Evolutionary conservation across 495 filamentous ascomycete genomes (phyloP).

Genomic region (Penicillium riverlandense): DNA sequence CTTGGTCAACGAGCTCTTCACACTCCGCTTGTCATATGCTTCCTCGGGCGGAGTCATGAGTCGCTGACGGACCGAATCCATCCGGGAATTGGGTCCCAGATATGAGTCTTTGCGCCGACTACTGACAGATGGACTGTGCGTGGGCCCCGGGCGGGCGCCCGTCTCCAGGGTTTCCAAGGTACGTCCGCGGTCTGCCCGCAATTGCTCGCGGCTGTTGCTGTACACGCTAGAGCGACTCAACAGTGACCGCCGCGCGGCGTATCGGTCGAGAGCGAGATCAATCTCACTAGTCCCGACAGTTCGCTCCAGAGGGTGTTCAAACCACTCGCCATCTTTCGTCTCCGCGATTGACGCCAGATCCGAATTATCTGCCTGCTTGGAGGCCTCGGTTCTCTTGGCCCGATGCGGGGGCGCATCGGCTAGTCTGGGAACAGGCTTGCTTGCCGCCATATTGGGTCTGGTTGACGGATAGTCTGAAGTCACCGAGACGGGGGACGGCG

Average conservation of each 20-base stretch:
- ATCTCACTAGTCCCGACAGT: constrained; percentile 33
- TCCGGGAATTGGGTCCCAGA: too few relatives aligned
- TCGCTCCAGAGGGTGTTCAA: constrained; percentile 23
- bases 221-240: constrained; percentile 19
- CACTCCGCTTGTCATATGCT: constrained; percentile 11
- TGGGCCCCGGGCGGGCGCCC: constrained; percentile 8
- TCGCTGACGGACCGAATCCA: not conserved
- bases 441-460: constrained; percentile 8
- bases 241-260: constrained; percentile 19
- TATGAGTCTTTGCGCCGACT: constrained; percentile 1
- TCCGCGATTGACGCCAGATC: constrained; percentile 18
- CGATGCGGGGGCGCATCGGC: constrained; percentile 22
- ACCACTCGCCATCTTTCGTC: constrained; percentile 16
- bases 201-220: constrained; percentile 19
- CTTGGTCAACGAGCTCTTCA: constrained; percentile 22
- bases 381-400: constrained; percentile 2
- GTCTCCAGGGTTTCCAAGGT: constrained; percentile 2
- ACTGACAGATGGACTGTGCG: constrained; percentile 11
- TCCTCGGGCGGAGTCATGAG: constrained; percentile 8
- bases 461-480: constrained; percentile 20
- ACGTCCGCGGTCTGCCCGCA: constrained; percentile 7
- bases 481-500: constrained; percentile 35
- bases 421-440: constrained; percentile 10
- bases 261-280: constrained; percentile 28
- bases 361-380: constrained; percentile 9